Percentiles rank a stretch among this genome's conserved stretches.
These are phyloP conservation scores for Pseudevernia furfuracea DNA, from an alignment of 495 filamentous ascomycete genomes.

Conservation along the genomic window DNA sequence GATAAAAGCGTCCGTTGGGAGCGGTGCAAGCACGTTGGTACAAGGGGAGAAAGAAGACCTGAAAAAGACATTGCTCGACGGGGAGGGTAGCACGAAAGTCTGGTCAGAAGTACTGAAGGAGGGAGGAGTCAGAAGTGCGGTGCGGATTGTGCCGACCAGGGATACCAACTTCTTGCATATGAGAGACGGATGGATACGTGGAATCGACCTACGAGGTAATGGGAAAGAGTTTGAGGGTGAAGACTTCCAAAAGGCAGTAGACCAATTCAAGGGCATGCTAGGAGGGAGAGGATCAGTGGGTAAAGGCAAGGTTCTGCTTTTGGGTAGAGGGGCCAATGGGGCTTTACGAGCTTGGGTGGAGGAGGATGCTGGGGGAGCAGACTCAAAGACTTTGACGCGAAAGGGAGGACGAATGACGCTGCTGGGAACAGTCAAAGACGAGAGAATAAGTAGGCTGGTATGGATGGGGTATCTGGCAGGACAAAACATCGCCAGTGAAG, in stretches of 20 bases:
- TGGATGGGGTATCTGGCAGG: constrained; percentile 90
- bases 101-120: constrained; percentile 66
- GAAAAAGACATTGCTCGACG: constrained; percentile 59
- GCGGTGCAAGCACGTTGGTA: constrained; percentile 70
- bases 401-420: constrained; percentile 35
- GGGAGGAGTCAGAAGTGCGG: constrained; percentile 53
- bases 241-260: constrained; percentile 60
- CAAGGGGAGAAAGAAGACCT: constrained; percentile 65
- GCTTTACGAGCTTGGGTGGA: constrained; percentile 63
- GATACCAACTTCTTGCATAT: constrained; percentile 90
- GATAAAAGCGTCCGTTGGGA: constrained; percentile 43
- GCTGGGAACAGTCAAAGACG: constrained; percentile 66
- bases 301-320: constrained; percentile 64
- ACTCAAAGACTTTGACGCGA: constrained; percentile 34
- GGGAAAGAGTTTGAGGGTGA: constrained; percentile 54
- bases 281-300: constrained; percentile 60
- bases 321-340: constrained; percentile 62
- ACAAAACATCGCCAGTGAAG: constrained; percentile 77
- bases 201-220: constrained; percentile 56
- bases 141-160: constrained; percentile 73
- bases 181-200: constrained; percentile 81
- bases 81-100: constrained; percentile 53
- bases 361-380: constrained; percentile 25
- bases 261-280: constrained; percentile 69
- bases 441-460: constrained; percentile 68